These are phyloP conservation scores for Colletotrichum viniferum DNA, from an alignment of 2,329 filamentous ascomycete genomes.

Conservation along the genomic window DNA sequence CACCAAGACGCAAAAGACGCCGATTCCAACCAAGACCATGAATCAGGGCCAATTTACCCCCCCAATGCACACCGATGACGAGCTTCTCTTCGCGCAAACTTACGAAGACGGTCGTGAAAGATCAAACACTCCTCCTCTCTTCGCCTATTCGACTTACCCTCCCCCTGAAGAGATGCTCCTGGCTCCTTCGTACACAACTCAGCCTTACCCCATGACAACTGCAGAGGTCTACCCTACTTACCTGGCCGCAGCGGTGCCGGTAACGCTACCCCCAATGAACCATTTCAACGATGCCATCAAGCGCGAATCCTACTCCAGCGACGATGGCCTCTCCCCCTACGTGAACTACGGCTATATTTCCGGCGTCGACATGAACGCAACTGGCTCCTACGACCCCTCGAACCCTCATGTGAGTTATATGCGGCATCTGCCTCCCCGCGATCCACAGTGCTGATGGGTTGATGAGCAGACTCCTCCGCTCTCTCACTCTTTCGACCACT, in stretches of 20 bases:
- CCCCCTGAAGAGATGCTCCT: constrained; percentile 69
- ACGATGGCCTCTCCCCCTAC: constrained; percentile 67
- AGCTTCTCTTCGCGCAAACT: constrained; percentile 64
- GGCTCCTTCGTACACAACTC: constrained; percentile 60
- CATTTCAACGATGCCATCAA: constrained; percentile 70
- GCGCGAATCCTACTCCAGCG: constrained; percentile 63
- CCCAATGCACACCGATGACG: constrained; percentile 65
- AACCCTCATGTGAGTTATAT: constrained; percentile 75
- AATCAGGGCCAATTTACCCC: constrained; percentile 63
- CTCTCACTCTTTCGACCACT: constrained; percentile 75
- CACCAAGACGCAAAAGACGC: constrained; percentile 35
- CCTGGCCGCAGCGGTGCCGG: constrained; percentile 58
- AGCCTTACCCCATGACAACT: constrained; percentile 55
- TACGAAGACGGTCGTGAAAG: constrained; percentile 69
- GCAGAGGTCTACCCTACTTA: constrained; percentile 61
- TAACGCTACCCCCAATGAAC: constrained; percentile 68
- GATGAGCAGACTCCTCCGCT: constrained; percentile 73
- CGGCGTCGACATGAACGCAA: constrained; percentile 65
- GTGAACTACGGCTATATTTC: constrained; percentile 71
- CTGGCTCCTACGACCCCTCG: constrained; percentile 68
- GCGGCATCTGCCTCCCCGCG: constrained; percentile 46
- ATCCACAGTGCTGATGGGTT: constrained; percentile 54
- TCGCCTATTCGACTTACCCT: constrained; percentile 70
- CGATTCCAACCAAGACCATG: constrained; percentile 41
- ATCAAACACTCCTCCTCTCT: constrained; percentile 74